phyloP scores from a whole-genome alignment of 2,329 filamentous ascomycete species.

The Exophiala mesophila region DNA sequence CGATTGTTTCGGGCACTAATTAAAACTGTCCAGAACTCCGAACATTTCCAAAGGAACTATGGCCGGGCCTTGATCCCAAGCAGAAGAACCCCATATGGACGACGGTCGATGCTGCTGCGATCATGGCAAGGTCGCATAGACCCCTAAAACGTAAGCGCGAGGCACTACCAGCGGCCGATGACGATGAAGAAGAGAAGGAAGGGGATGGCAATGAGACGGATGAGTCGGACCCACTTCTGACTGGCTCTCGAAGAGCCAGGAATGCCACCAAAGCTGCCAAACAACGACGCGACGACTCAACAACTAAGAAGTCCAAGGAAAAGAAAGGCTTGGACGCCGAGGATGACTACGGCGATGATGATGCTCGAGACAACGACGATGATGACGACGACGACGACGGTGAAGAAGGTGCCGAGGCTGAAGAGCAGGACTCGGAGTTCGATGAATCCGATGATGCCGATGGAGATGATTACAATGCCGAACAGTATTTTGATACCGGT shows the following conservation, averaged over 20 bases:
- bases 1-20: too few relatives aligned
- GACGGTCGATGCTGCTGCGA: conserved; percentile 26
- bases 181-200: conserved; percentile 35
- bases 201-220: conserved; percentile 34
- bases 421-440: conserved; percentile 55
- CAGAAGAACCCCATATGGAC: conserved; percentile 34
- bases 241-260: conserved; percentile 11
- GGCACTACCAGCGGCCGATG: conserved; percentile 15
- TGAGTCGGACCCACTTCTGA: conserved; percentile 15
- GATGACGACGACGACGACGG: conserved; percentile 40
- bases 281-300: conserved; percentile 10
- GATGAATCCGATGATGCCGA: conserved; percentile 56
- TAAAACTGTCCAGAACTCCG: conserved; percentile 42
- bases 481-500: conserved; percentile 60
- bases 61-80: conserved; percentile 48
- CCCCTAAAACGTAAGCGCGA: conserved; percentile 32
- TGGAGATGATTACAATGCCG: conserved; percentile 59
- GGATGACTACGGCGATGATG: conserved; percentile 35
- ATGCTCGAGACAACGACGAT: conserved; percentile 35
- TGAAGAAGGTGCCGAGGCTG: conserved; percentile 47
- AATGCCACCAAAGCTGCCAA: conserved; percentile 10
- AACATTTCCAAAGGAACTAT: conserved; percentile 57
- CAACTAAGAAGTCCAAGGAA: conserved; percentile 20
- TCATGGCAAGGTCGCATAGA: conserved; percentile 8
- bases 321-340: conserved; percentile 33